These are phyloP conservation scores for Aegle marmelos DNA, from an alignment of 345 rosid genomes.

Conservation along the genomic window DNA sequence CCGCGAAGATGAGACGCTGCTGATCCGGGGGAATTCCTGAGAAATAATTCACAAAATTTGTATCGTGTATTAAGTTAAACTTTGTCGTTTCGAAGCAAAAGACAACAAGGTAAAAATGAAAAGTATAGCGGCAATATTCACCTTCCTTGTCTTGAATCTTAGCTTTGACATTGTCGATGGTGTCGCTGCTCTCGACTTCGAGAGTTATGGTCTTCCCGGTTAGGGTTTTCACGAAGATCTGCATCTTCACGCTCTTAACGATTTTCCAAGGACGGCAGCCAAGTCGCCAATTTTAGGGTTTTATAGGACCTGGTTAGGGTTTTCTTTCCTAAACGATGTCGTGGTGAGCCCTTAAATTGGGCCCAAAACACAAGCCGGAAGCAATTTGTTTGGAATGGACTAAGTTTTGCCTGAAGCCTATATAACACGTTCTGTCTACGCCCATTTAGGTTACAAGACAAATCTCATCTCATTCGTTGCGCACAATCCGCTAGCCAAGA, in stretches of 20 bases:
- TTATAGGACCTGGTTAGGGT: conserved; percentile 31
- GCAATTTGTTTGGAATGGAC: background rate
- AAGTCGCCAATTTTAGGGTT: background rate
- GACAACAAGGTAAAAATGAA: background rate
- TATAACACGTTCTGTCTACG: no score
- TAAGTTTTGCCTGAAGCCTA: background rate
- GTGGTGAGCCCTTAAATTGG: background rate
- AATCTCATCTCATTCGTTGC: no score
- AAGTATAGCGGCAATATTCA: background rate
- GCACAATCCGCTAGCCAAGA: no score
- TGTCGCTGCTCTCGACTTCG: conserved; percentile 89
- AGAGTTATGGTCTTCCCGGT: conserved; percentile 96
- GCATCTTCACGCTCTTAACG: conserved; percentile 37
- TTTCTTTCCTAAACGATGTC: background rate
- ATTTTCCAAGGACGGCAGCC: background rate
- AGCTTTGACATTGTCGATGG: conserved; percentile 87
- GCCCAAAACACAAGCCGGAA: background rate
- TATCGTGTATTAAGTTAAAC: background rate
- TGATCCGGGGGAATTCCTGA: conserved; percentile 90
- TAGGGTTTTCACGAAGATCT: conserved; percentile 90
- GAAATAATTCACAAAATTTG: background rate
- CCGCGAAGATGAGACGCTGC: conserved; percentile 86
- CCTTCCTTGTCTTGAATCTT: conserved; percentile 97
- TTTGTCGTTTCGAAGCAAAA: background rate
- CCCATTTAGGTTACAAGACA: no score